Evolutionary conservation across 2,329 filamentous ascomycete genomes (phyloP).

Genomic region (Fonsecaea multimorphosa): DNA sequence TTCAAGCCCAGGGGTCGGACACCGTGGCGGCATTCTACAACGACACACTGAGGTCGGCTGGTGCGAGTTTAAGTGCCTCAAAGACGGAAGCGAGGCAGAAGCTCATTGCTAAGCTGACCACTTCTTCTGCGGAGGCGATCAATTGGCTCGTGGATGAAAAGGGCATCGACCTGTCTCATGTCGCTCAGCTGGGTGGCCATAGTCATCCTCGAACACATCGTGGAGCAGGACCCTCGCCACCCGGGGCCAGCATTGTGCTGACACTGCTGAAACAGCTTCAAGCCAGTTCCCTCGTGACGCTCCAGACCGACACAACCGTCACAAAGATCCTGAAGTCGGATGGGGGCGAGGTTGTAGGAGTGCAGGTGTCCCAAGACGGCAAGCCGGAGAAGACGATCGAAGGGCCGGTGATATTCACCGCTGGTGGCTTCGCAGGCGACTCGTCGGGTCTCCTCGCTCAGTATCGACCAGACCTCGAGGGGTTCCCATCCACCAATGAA

Average conservation of each 20-base stretch:
- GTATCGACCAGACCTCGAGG: constrained; percentile 65
- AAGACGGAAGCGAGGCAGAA: constrained; percentile 33
- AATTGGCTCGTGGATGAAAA: constrained; percentile 64
- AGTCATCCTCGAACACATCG: constrained; percentile 63
- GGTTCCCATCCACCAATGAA: constrained; percentile 69
- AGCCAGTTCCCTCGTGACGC: constrained; percentile 56
- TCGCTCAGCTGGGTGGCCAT: constrained; percentile 67
- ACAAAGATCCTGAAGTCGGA: constrained; percentile 54
- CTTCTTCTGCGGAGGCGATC: constrained; percentile 57
- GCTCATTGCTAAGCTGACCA: constrained; percentile 55
- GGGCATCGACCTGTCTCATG: constrained; percentile 64
- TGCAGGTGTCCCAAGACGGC: constrained; percentile 55
- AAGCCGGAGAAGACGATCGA: constrained; percentile 47
- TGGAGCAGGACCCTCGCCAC: constrained; percentile 61
- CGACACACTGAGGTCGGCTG: constrained; percentile 66
- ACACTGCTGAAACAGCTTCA: constrained; percentile 61
- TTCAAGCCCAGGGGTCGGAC: constrained; percentile 50
- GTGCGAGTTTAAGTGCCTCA: constrained; percentile 41
- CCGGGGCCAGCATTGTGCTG: constrained; percentile 64
- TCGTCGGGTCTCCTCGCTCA: constrained; percentile 61
- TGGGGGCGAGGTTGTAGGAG: constrained; percentile 56
- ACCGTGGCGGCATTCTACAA: constrained; percentile 54
- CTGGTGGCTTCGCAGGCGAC: constrained; percentile 69
- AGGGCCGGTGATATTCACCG: constrained; percentile 65
- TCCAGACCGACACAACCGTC: constrained; percentile 62